Conservation (phyloP, 2,329 filamentous ascomycete genomes). For the Phoma sp. region DNA sequence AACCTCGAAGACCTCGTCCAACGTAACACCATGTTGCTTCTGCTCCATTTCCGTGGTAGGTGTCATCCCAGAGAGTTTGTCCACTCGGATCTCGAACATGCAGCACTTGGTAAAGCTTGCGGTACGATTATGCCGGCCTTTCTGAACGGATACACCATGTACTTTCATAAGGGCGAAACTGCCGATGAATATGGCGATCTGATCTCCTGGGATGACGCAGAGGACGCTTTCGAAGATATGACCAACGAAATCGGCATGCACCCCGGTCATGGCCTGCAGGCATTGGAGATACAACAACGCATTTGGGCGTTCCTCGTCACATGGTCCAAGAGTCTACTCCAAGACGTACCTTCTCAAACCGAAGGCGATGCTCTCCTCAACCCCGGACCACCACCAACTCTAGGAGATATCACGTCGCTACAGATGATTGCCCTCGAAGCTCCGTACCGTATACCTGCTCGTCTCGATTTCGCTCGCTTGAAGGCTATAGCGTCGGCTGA, state of each 20-base stretch:
- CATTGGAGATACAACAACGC: slow-evolving; percentile 61
- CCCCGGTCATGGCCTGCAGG: slow-evolving; percentile 49
- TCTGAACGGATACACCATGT: not conserved
- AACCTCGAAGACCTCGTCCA: no score
- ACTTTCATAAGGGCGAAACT: not conserved
- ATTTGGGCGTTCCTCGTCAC: slow-evolving; percentile 59
- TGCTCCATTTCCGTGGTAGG: no score
- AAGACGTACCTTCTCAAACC: slow-evolving; percentile 49
- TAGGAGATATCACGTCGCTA: slow-evolving; percentile 31
- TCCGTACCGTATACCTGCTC: slow-evolving; percentile 60
- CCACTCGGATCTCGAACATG: no score
- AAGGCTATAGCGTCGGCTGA: slow-evolving; percentile 44
- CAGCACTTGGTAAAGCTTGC: no score
- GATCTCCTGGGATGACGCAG: not conserved
- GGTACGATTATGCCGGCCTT: not conserved
- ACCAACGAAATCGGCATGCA: not conserved
- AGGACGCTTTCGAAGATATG: not conserved
- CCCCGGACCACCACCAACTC: slow-evolving; percentile 11
- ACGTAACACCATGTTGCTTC: no score
- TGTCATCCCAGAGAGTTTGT: no score
- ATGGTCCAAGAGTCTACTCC: slow-evolving; percentile 59
- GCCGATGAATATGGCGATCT: not conserved
- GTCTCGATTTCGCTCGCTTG: slow-evolving; percentile 57
- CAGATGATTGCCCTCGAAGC: slow-evolving; percentile 50
- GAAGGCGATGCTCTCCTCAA: slow-evolving; percentile 3